phyloP scores from a whole-genome alignment of 2,329 filamentous ascomycete species.

The Neurospora crassa region DNA sequence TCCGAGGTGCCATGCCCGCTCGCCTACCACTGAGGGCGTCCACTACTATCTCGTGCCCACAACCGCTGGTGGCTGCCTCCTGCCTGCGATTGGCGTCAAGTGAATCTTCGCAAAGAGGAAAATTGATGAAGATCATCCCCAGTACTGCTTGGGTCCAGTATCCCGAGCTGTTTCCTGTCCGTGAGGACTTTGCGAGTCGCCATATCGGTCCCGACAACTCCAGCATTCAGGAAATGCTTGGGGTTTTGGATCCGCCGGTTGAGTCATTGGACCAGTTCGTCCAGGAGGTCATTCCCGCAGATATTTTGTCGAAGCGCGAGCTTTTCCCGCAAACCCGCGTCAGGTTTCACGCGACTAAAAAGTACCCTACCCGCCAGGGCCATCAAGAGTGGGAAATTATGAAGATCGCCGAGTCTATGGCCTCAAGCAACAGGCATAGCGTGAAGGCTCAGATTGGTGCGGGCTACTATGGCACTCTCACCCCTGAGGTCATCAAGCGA shows the following conservation, averaged over 20 bases:
- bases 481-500: constrained; percentile 82
- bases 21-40: not conserved
- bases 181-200: constrained; percentile 64
- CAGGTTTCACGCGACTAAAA: constrained; percentile 28
- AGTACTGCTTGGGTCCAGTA: constrained; percentile 7
- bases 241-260: constrained; percentile 64
- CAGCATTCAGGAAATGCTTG: constrained; percentile 69
- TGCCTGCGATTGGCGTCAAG: not conserved
- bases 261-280: constrained; percentile 74
- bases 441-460: constrained; percentile 67
- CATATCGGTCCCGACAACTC: constrained; percentile 77
- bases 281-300: constrained; percentile 68
- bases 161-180: constrained; percentile 18
- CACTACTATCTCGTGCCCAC: not conserved
- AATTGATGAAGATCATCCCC: not conserved
- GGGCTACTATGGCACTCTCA: constrained; percentile 81
- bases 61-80: not conserved
- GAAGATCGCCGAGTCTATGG: constrained; percentile 26
- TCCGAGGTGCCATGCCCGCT: constrained; percentile 5
- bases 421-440: constrained; percentile 29
- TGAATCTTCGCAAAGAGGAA: not conserved
- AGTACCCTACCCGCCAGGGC: constrained; percentile 27
- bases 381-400: constrained; percentile 53
- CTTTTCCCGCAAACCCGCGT: constrained; percentile 44
- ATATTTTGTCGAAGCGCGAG: constrained; percentile 61